Evolutionary conservation across 2,329 filamentous ascomycete species (phyloP).

Genomic region (Trichoderma aggressivum): DNA sequence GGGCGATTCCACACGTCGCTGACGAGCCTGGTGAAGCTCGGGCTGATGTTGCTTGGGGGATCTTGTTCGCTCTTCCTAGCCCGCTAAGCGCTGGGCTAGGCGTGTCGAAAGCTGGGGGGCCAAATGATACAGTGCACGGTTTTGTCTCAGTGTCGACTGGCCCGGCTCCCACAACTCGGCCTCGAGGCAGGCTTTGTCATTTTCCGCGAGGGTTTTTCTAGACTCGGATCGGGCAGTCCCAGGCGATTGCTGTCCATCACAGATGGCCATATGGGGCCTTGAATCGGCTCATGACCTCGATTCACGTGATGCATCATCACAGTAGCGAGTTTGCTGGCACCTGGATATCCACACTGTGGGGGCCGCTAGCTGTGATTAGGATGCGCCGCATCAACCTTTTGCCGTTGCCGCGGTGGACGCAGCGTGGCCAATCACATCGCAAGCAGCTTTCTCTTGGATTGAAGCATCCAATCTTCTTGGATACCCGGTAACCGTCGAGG

Average conservation of each 20-base stretch:
- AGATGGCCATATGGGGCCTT: constrained; percentile 25
- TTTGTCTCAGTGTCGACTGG: neutral
- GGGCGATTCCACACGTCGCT: constrained; percentile 25
- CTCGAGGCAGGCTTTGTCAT: constrained; percentile 8
- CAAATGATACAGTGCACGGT: constrained; percentile 22
- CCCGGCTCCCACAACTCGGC: constrained; percentile 11
- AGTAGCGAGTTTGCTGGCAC: constrained; percentile 22
- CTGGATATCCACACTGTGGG: constrained; percentile 27
- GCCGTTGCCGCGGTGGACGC: constrained; percentile 21
- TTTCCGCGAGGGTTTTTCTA: neutral
- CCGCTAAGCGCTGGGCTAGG: constrained; percentile 35
- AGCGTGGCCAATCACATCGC: constrained; percentile 32
- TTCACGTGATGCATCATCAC: constrained; percentile 36
- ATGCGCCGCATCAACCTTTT: constrained; percentile 27
- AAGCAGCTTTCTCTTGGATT: neutral
- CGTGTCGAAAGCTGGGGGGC: constrained; percentile 29
- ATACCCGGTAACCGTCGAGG: neutral
- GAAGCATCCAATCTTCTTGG: neutral
- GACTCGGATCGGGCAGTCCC: neutral
- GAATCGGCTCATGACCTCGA: constrained; percentile 30
- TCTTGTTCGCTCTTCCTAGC: constrained; percentile 24
- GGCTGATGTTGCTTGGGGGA: constrained; percentile 30
- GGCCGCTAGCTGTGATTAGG: constrained; percentile 17
- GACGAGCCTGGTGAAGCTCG: constrained; percentile 25
- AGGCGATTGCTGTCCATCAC: neutral